Evolutionary conservation across 768 basidiomycete species (phyloP), one percentile per base, ranked within the genome.

Genomic region (Termitomyces titanicus): DNA sequence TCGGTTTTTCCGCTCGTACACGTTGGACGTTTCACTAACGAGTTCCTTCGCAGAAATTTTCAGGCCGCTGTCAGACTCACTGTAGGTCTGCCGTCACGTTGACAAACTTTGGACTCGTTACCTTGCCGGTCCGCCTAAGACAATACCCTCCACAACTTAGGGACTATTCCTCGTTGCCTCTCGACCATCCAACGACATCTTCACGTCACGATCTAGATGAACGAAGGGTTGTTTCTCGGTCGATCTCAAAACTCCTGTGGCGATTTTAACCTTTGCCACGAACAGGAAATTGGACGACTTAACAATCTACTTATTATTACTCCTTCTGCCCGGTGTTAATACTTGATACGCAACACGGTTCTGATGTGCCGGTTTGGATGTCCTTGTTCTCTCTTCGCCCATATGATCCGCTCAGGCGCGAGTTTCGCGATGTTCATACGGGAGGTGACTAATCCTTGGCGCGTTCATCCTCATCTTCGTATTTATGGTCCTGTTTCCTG

Each of bases 171-270:
- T 47, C 33, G 24, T 17, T 37, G 17, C n/a, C 34, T 49, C 2
- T 27, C n/a, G 34, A 48, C 17, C 47, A 22, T 48, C n/a, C 22
- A 22, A 11, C 47, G 24, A 25, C n/a, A 18, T 37, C 25, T 44
- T 44, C 47, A 25, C 47, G 47, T 27, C 47, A 37, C 47, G 24
- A 49, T 49, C 35, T 37, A 49, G 47, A 49, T 49, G 11, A 17
- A 25, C 34, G 1, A 15, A 48, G 6, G 47, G 4, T 24, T 22
- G 15, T 24, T 47, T 20, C 24, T 17, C 12, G 40, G 39, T 35
- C 22, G 18, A 25, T 37, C 17, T 22, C 17, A 48, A 37, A 33
- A 22, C 5, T 37, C 37, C n/a, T 24, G 35, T 38, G 34, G 24
- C 35, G 47, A 24, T 37, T 46, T 31, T 45, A 25, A 37, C 47